Evolutionary conservation across 257 asterid genomes (phyloP).

Genomic region (Solanum gracilifrons): DNA sequence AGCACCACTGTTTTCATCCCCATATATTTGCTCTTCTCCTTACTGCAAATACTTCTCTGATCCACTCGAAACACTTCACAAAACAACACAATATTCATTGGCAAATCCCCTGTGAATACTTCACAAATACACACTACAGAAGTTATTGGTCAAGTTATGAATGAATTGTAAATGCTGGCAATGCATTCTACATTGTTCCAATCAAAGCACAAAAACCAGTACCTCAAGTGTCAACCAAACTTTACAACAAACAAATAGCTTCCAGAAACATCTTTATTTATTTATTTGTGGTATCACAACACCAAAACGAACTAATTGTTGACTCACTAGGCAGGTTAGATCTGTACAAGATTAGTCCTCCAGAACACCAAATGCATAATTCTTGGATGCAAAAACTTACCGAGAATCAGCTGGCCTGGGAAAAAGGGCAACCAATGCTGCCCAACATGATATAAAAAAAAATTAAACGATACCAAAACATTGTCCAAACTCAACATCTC

Average conservation of each 20-base stretch:
- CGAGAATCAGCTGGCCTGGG: conserved; percentile 11
- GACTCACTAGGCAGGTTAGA: not conserved
- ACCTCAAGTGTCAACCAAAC: not conserved
- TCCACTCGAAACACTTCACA: not conserved
- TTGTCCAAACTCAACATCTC: not conserved
- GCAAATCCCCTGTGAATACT: not conserved
- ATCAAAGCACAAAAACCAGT: not conserved
- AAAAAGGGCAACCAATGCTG: not conserved
- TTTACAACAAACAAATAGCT: not conserved
- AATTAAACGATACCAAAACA: not conserved
- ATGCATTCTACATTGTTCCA: not conserved
- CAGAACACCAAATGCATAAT: not conserved
- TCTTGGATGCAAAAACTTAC: conserved; percentile 10
- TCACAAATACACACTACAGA: not conserved
- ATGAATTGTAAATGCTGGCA: not conserved
- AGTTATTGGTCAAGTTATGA: not conserved
- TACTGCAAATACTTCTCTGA: not conserved
- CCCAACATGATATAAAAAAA: not conserved
- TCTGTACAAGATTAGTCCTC: not conserved
- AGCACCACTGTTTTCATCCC: not conserved
- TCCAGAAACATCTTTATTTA: not conserved
- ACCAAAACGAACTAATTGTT: not conserved
- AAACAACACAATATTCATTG: not conserved
- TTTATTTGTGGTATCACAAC: not conserved
- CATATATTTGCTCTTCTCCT: no score